Percentiles rank a stretch among this genome's conserved stretches.
phyloP scores from a whole-genome alignment of 108 stramenopile genomes.

The Stephanodiscus minutulus region DNA sequence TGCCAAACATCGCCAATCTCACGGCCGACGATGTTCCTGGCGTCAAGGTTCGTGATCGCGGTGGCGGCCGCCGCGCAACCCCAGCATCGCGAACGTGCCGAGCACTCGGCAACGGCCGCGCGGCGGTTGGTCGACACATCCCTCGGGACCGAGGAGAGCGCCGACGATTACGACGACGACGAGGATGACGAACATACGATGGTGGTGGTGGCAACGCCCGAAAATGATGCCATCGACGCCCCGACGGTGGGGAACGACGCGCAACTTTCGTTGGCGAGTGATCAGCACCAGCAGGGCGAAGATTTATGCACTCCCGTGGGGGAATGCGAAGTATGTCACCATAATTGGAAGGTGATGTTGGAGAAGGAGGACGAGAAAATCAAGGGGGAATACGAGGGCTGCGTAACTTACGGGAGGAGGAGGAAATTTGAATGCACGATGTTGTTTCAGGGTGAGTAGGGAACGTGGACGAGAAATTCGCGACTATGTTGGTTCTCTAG shows the following conservation, averaged over 20 bases:
- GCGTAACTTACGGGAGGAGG: slow-evolving; percentile 29
- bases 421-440: slow-evolving; percentile 35
- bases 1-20: no score
- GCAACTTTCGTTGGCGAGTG: background rate
- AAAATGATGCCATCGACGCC: background rate
- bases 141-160: slow-evolving; percentile 5
- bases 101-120: no score
- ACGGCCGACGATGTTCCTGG: no score
- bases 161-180: slow-evolving; percentile 6
- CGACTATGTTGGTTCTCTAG: no score
- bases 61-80: no score
- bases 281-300: slow-evolving; percentile 1
- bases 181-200: slow-evolving; percentile 3
- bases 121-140: no score
- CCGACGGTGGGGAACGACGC: background rate
- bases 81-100: no score
- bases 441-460: slow-evolving; percentile 31
- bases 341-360: slow-evolving; percentile 15
- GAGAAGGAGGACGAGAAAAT: slow-evolving; percentile 35
- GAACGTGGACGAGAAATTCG: background rate
- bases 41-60: no score
- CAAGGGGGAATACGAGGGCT: slow-evolving; percentile 39
- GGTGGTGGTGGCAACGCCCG: background rate
- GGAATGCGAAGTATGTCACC: slow-evolving; percentile 39
- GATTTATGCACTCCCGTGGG: slow-evolving; percentile 24